Evolutionary conservation across 495 filamentous ascomycete genomes (phyloP).

Genomic region (Umbilicaria muhlenbergii): DNA sequence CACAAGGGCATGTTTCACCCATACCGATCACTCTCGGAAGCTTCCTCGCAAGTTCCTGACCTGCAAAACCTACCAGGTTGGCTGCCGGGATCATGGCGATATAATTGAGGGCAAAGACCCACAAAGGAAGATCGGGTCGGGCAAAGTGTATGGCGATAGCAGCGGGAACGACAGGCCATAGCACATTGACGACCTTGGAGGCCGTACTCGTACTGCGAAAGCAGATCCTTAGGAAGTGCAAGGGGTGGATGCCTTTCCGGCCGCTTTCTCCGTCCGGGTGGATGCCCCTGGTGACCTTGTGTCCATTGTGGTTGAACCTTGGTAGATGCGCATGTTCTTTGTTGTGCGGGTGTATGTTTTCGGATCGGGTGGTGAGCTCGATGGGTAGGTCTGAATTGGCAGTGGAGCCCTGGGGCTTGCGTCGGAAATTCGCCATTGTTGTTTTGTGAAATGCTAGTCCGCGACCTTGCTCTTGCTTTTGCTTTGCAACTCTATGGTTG

Average conservation of each 20-base stretch:
- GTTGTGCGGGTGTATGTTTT: not conserved
- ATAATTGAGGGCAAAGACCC: constrained; percentile 57
- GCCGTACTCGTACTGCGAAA: constrained; percentile 40
- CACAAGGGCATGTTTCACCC: not conserved
- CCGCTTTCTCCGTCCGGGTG: constrained; percentile 50
- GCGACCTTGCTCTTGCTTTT: no score
- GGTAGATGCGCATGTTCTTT: constrained; percentile 8
- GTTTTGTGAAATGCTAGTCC: no score
- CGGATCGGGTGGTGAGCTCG: no score
- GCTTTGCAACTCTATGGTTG: no score
- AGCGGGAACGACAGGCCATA: constrained; percentile 63
- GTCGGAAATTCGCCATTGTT: no score
- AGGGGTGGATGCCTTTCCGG: constrained; percentile 41
- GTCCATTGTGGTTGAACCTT: constrained; percentile 24
- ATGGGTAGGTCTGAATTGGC: no score
- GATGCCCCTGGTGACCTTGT: constrained; percentile 28
- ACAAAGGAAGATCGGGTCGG: constrained; percentile 40
- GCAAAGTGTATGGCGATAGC: constrained; percentile 52
- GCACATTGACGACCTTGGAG: constrained; percentile 43
- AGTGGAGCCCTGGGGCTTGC: no score
- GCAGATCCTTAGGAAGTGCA: constrained; percentile 43
- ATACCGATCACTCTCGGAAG: constrained; percentile 56
- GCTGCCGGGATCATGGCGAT: constrained; percentile 79
- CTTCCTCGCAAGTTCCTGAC: constrained; percentile 66
- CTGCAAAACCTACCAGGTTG: constrained; percentile 75